Conservation (phyloP, 495 filamentous ascomycete species). For the Aspergillus wentii region DNA sequence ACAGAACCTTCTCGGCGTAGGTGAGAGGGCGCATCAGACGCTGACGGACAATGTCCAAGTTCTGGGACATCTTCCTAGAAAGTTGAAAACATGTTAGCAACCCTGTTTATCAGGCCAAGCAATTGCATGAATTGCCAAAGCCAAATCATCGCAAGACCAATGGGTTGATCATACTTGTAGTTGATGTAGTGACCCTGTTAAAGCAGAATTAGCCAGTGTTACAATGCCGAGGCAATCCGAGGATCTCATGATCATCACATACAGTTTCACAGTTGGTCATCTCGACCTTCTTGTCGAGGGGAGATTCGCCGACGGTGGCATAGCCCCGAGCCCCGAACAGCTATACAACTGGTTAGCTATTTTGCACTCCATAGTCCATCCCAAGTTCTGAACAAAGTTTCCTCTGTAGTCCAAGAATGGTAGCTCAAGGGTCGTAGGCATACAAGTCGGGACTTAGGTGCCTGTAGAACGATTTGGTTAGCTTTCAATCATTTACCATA, state of each 20-base stretch:
- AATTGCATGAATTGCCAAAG: too few relatives aligned
- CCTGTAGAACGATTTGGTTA: too few relatives aligned
- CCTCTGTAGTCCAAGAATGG: constrained; percentile 7
- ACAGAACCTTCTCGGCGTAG: constrained; percentile 96
- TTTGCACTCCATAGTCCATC: too few relatives aligned
- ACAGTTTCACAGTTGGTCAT: constrained; percentile 75
- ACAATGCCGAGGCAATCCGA: constrained; percentile 2
- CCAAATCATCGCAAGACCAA: neutral
- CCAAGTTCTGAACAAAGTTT: constrained; percentile 5
- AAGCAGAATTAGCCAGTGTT: constrained; percentile 15
- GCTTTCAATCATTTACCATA: too few relatives aligned
- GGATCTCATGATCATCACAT: constrained; percentile 15
- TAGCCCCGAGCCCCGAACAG: constrained; percentile 48
- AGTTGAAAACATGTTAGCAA: constrained; percentile 26
- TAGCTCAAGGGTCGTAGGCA: constrained; percentile 23
- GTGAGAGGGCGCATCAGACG: constrained; percentile 90
- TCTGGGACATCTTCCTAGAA: constrained; percentile 96
- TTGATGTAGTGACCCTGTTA: constrained; percentile 70
- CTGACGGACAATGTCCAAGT: constrained; percentile 81
- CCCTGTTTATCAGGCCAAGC: constrained; percentile 1
- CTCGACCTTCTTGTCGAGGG: constrained; percentile 73
- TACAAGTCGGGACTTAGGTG: constrained; percentile 52
- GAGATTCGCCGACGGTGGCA: constrained; percentile 58
- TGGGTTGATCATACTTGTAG: constrained; percentile 54
- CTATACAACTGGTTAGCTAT: constrained; percentile 25